These are phyloP conservation scores for Amanita pseudoporphyria DNA, from an alignment of 768 basidiomycete species.

Conservation along the genomic window DNA sequence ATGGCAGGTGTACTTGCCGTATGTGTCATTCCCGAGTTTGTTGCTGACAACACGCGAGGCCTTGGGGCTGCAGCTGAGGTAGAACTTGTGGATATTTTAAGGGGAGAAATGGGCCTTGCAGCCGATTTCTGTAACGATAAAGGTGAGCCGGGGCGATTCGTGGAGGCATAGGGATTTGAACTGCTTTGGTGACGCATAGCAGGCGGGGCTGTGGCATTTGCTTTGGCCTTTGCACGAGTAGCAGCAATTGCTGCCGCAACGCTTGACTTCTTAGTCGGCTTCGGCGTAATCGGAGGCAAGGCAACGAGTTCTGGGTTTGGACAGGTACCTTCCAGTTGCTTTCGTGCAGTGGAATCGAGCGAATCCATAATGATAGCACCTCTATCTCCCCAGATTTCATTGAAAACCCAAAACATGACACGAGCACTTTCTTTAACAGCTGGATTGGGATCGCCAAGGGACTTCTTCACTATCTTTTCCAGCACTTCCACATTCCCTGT, in stretches of 20 bases:
- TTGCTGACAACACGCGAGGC: slow-evolving; percentile 31
- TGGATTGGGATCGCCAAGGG: slow-evolving; percentile 71
- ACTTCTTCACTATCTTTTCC: slow-evolving; percentile 65
- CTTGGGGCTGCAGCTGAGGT: slow-evolving; percentile 35
- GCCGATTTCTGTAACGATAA: slow-evolving; percentile 27
- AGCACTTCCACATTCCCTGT: slow-evolving; percentile 59
- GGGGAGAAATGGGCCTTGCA: slow-evolving; percentile 36
- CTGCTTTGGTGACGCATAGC: slow-evolving; percentile 76
- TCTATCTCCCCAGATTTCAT: slow-evolving; percentile 63
- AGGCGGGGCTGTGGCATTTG: slow-evolving; percentile 75
- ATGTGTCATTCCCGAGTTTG: neutral
- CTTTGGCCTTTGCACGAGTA: slow-evolving; percentile 80
- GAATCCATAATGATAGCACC: slow-evolving; percentile 53
- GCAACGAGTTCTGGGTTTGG: slow-evolving; percentile 44
- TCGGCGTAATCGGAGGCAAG: slow-evolving; percentile 41
- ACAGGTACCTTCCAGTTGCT: slow-evolving; percentile 81
- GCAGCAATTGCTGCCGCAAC: slow-evolving; percentile 85
- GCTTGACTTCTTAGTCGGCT: slow-evolving; percentile 64
- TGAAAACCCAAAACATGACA: slow-evolving; percentile 70
- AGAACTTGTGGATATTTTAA: slow-evolving; percentile 39
- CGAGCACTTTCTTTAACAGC: slow-evolving; percentile 69
- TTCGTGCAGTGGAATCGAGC: slow-evolving; percentile 61
- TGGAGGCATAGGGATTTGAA: slow-evolving; percentile 50
- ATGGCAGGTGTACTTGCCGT: slow-evolving; percentile 1
- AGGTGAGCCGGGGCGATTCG: slow-evolving; percentile 36